A percentile compares a stretch with the other conserved stretches of the same genome.
These are phyloP conservation scores for Thymus quinquecostatus DNA, from an alignment of 257 asterid species.

Conservation along the genomic window DNA sequence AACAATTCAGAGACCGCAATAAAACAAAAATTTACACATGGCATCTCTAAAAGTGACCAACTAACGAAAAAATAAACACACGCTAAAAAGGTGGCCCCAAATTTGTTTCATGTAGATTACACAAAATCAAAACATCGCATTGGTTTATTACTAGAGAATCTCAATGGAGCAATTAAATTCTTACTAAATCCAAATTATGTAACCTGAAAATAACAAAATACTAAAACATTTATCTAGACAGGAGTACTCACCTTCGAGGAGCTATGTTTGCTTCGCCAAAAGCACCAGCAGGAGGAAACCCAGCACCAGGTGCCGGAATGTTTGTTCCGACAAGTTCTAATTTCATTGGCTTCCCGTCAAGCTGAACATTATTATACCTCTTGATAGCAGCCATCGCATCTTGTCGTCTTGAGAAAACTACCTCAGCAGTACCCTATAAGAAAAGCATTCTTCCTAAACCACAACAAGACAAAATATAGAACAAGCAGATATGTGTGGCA, in stretches of 20 bases:
- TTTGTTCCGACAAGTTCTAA: constrained; percentile 62
- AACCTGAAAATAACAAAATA: not conserved
- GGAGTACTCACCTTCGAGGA: constrained; percentile 50
- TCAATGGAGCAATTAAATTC: constrained; percentile 2
- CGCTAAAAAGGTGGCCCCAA: not conserved
- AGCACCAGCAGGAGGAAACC: constrained; percentile 41
- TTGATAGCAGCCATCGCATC: constrained; percentile 79
- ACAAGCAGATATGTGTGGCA: constrained; percentile 28
- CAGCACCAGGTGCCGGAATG: constrained; percentile 39
- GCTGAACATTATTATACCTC: constrained; percentile 58
- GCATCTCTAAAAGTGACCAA: not conserved
- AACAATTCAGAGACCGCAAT: not conserved
- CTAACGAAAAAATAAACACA: not conserved
- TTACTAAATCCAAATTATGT: not conserved
- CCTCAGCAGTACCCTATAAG: constrained; percentile 92
- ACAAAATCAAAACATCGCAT: constrained; percentile 1
- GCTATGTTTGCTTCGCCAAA: constrained; percentile 38
- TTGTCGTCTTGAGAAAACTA: constrained; percentile 60
- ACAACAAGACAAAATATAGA: constrained; percentile 34
- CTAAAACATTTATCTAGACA: constrained; percentile 5
- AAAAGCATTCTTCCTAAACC: constrained; percentile 36
- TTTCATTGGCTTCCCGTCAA: constrained; percentile 77
- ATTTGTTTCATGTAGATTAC: not conserved
- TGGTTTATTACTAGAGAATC: not conserved
- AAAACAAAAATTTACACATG: not conserved